phyloP scores from a whole-genome alignment of 495 filamentous ascomycete species.

The Daldinia vernicosa region DNA sequence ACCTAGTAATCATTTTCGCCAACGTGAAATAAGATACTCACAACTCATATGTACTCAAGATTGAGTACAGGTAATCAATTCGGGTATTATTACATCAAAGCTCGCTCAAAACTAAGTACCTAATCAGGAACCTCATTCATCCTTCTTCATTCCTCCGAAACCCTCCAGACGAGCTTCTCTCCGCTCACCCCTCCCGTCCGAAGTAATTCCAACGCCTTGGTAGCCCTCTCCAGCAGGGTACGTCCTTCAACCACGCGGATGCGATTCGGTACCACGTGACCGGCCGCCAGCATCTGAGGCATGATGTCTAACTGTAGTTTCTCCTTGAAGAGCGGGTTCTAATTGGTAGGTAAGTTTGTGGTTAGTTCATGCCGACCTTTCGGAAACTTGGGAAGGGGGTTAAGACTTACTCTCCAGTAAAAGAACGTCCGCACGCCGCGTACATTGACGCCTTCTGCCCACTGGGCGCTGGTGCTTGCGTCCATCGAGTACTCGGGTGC shows the following conservation, averaged over 20 bases:
- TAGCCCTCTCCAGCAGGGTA: constrained; percentile 59
- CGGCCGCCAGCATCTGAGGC: constrained; percentile 55
- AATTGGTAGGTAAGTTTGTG: not conserved
- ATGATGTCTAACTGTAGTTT: constrained; percentile 60
- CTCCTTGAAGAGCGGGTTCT: constrained; percentile 61
- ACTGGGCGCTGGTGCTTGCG: constrained; percentile 46
- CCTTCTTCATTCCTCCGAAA: constrained; percentile 45
- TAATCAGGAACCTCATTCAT: not conserved
- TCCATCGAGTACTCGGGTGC: constrained; percentile 59
- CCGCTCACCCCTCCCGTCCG: constrained; percentile 56
- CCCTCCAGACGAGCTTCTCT: constrained; percentile 61
- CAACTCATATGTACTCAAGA: not conserved
- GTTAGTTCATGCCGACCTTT: not conserved
- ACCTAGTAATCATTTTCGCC: too few relatives aligned
- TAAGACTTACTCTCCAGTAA: constrained; percentile 53
- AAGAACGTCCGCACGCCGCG: constrained; percentile 59
- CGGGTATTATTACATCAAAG: not conserved
- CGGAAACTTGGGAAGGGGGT: not conserved
- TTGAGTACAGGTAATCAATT: not conserved
- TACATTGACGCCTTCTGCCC: constrained; percentile 59
- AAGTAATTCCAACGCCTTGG: constrained; percentile 54
- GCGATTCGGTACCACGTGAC: constrained; percentile 57
- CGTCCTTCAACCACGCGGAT: constrained; percentile 57
- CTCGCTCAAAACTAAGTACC: not conserved
- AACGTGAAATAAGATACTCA: not conserved